Conservation (phyloP, 345 rosid species). For the Aquilaria sinensis region DNA sequence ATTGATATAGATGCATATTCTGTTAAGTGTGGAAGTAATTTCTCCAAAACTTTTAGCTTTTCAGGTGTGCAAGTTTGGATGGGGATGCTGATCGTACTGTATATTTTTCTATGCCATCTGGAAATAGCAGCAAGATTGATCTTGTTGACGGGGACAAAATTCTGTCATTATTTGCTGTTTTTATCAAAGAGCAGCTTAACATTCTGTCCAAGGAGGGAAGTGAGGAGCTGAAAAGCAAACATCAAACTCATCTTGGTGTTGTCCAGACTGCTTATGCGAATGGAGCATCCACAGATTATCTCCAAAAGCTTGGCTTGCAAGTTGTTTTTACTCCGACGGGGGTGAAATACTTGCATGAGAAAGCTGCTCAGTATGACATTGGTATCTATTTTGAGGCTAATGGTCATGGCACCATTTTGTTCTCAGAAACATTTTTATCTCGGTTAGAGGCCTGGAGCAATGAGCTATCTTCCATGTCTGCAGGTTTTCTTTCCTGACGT, state of each 20-base stretch:
- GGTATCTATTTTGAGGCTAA: conserved; percentile 98
- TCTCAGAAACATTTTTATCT: conserved; percentile 49
- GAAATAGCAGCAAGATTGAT: conserved; percentile 36
- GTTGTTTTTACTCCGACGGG: conserved; percentile 78
- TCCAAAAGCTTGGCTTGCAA: conserved; percentile 61
- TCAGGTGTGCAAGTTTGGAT: conserved; percentile 94
- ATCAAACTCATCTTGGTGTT: conserved; percentile 52
- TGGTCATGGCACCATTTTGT: conserved; percentile 95
- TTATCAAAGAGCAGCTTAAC: conserved; percentile 67
- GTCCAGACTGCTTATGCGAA: conserved; percentile 98
- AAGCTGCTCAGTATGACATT: conserved; percentile 74
- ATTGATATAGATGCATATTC: too few species aligned
- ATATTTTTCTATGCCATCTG: conserved; percentile 47
- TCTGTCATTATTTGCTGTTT: conserved; percentile 75
- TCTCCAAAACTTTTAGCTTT: conserved; percentile 29
- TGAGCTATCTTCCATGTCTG: conserved; percentile 35
- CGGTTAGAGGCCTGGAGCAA: conserved; percentile 46
- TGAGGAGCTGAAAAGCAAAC: conserved; percentile 16
- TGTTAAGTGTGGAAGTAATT: conserved; percentile 18
- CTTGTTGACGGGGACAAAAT: conserved; percentile 96
- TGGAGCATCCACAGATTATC: conserved; percentile 82
- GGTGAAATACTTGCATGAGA: conserved; percentile 78
- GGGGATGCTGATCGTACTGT: conserved; percentile 96
- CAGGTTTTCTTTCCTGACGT: conserved; percentile 31
- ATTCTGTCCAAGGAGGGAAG: conserved; percentile 28